These are phyloP conservation scores for Flaveria linearis DNA, from an alignment of 129 eudicot genomes.

Conservation along the genomic window DNA sequence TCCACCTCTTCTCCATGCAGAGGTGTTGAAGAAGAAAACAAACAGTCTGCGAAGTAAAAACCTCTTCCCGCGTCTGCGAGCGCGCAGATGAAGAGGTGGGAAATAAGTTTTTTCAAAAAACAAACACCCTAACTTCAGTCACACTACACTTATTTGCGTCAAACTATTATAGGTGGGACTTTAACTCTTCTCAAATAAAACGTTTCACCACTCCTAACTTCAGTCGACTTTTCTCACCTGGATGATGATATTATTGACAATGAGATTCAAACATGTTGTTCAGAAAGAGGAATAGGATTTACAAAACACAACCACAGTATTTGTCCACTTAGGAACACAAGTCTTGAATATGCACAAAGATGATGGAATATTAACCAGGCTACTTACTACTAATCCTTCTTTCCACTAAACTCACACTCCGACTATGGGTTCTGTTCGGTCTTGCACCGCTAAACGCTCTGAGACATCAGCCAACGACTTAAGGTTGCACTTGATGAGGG, in stretches of 20 bases:
- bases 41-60: too few relatives aligned
- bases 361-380: constrained; percentile 28
- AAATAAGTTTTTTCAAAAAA: too few relatives aligned
- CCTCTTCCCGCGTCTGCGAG: too few relatives aligned
- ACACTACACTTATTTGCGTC: too few relatives aligned
- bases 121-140: too few relatives aligned
- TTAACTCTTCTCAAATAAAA: too few relatives aligned
- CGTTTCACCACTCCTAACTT: too few relatives aligned
- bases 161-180: too few relatives aligned
- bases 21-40: too few relatives aligned
- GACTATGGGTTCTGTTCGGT: constrained; percentile 52
- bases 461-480: constrained; percentile 93
- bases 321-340: constrained; percentile 23
- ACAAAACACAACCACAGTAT: constrained; percentile 26
- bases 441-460: constrained; percentile 80
- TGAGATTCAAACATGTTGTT: constrained; percentile 24
- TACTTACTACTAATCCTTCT: constrained; percentile 25
- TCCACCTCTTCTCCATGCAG: too few relatives aligned
- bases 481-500: constrained; percentile 88
- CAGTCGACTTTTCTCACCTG: too few relatives aligned
- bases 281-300: constrained; percentile 27
- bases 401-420: constrained; percentile 34
- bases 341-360: constrained; percentile 38
- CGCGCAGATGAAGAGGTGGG: too few relatives aligned
- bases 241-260: not conserved